A percentile compares a stretch with the other conserved stretches of the same genome.
These are phyloP conservation scores for Lithocarpus polystachyus DNA, from an alignment of 306 rosid species.

Conservation along the genomic window DNA sequence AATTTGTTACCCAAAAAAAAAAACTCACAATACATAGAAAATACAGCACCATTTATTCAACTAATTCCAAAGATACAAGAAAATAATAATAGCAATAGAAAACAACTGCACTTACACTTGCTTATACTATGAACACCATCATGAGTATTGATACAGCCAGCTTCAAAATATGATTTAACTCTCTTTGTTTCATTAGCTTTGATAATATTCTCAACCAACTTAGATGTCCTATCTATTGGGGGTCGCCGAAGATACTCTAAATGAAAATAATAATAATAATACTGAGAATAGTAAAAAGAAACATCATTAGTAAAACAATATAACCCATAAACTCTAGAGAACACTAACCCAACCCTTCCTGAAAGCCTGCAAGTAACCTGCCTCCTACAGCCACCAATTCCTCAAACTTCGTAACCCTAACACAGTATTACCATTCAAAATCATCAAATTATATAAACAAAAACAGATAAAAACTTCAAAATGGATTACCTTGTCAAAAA, in stretches of 20 bases:
- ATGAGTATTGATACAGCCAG: conserved; percentile 53
- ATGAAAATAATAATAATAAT: conserved; percentile 2
- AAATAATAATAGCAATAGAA: too few relatives aligned
- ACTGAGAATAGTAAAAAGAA: neutral
- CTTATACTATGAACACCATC: conserved; percentile 40
- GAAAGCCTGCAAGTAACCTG: conserved; percentile 57
- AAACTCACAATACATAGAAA: neutral
- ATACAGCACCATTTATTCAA: neutral
- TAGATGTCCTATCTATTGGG: conserved; percentile 45
- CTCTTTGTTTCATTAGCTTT: conserved; percentile 53
- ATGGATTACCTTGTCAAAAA: conserved; percentile 67
- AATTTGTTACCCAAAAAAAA: neutral
- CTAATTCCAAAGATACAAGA: neutral
- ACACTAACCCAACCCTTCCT: conserved; percentile 67
- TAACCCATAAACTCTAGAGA: conserved; percentile 13
- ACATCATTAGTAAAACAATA: neutral
- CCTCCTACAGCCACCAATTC: conserved; percentile 58
- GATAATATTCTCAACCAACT: conserved; percentile 47
- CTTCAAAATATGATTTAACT: conserved; percentile 54
- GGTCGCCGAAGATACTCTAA: conserved; percentile 70
- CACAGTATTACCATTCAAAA: conserved; percentile 23
- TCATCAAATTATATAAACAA: neutral
- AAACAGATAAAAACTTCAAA: neutral
- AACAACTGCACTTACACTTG: conserved; percentile 43
- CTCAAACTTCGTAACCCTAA: conserved; percentile 61